Evolutionary conservation across 106 monocot species (phyloP).

Genomic region (Dendrobium chrysotoxum): DNA sequence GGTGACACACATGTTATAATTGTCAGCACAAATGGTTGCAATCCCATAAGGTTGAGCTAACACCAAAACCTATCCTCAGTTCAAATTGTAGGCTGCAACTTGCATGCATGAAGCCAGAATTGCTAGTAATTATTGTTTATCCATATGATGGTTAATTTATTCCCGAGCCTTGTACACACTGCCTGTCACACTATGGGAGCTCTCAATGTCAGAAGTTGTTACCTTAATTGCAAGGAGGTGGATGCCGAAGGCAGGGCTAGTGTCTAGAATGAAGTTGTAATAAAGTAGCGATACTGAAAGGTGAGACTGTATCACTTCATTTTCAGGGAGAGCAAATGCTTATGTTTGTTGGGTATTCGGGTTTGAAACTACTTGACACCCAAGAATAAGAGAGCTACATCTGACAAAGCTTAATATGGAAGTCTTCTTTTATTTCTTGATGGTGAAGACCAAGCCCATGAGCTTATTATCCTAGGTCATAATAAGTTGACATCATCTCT

Average conservation of each 20-base stretch:
- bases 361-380: neutral
- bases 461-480: constrained; percentile 1
- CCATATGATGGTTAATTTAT: constrained; percentile 7
- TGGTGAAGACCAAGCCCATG: neutral
- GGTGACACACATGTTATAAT: no score
- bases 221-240: constrained; percentile 12
- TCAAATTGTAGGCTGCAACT: constrained; percentile 14
- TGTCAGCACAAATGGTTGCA: no score
- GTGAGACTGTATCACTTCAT: constrained; percentile 2
- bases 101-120: constrained; percentile 9
- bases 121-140: neutral
- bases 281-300: constrained; percentile 12
- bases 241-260: constrained; percentile 15
- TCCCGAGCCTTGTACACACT: constrained; percentile 6
- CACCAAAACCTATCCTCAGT: no score
- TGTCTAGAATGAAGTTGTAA: constrained; percentile 12
- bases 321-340: constrained; percentile 11
- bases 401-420: no score
- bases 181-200: constrained; percentile 13
- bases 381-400: no score
- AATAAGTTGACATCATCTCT: no score
- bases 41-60: no score
- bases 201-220: constrained; percentile 8
- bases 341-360: constrained; percentile 10
- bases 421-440: neutral